Evolutionary conservation across 148 eudicot genomes (phyloP).

Genomic region (Drosera capensis): DNA sequence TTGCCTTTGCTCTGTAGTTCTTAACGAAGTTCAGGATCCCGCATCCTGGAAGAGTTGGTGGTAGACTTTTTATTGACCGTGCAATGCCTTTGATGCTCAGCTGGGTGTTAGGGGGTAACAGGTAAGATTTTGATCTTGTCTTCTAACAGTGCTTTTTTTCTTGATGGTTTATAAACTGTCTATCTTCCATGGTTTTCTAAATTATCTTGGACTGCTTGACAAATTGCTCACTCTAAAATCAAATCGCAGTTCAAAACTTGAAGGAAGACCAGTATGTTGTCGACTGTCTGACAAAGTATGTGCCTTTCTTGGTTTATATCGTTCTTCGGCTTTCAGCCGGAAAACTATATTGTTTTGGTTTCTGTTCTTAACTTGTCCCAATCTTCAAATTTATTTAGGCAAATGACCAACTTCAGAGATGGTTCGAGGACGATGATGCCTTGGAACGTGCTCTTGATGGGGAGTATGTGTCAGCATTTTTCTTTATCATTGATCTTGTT

Average conservation of each 20-base stretch:
- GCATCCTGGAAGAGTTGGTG: conserved; percentile 97
- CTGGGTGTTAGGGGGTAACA: conserved; percentile 95
- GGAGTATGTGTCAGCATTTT: conserved; percentile 36
- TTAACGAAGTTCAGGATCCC: conserved; percentile 72
- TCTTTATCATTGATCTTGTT: neutral
- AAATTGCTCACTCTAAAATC: too few species aligned
- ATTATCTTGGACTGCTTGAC: too few species aligned
- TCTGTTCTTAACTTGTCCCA: neutral
- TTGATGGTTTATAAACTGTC: neutral
- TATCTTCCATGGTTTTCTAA: neutral
- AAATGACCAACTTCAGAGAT: neutral
- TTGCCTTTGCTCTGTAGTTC: too few species aligned
- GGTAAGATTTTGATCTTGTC: conserved; percentile 33
- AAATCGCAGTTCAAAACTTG: conserved; percentile 27
- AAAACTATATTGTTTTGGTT: neutral
- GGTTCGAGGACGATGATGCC: neutral
- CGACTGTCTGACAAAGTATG: conserved; percentile 30
- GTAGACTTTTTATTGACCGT: conserved; percentile 60
- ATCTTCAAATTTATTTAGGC: neutral
- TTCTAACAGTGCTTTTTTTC: too few species aligned
- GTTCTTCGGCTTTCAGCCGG: neutral
- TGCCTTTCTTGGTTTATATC: neutral
- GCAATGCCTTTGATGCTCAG: conserved; percentile 90
- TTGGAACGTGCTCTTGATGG: conserved; percentile 5
- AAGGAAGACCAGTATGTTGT: conserved; percentile 58